These are phyloP conservation scores for Phymatotrichopsis omnivora DNA, from an alignment of 2,329 filamentous ascomycete genomes.

Conservation along the genomic window DNA sequence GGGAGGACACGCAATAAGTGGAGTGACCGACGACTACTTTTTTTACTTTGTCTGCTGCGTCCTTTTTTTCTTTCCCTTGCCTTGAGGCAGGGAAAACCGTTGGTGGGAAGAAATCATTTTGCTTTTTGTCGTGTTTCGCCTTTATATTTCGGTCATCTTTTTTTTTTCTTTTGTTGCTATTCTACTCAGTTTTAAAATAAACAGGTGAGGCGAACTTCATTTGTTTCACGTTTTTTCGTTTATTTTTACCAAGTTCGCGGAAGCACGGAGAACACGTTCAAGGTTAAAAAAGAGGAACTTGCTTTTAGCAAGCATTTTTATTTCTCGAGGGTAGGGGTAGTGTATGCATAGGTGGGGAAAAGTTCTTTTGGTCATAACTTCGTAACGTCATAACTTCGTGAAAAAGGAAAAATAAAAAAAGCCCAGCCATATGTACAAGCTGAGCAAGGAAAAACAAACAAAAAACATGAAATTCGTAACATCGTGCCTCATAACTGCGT, in stretches of 20 bases:
- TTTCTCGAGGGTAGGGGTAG: constrained; percentile 11
- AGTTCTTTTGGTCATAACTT: constrained; percentile 22
- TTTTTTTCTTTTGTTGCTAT: no score
- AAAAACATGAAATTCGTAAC: constrained; percentile 22
- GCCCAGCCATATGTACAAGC: no score
- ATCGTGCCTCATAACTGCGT: constrained; percentile 16
- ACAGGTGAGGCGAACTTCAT: constrained; percentile 20
- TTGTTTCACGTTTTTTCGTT: constrained; percentile 11
- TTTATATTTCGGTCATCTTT: no score
- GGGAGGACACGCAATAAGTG: no score
- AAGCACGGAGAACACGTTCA: constrained; percentile 24
- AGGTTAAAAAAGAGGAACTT: constrained; percentile 17
- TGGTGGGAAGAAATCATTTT: no score
- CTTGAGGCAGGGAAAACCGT: no score
- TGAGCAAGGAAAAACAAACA: no score
- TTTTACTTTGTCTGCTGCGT: no score
- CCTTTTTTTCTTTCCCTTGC: no score
- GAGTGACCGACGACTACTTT: no score
- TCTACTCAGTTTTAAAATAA: constrained; percentile 22
- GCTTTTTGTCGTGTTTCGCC: no score
- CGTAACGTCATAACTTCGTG: constrained; percentile 24
- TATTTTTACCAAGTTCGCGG: constrained; percentile 1
- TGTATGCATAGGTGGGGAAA: constrained; percentile 11
- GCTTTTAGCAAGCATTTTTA: constrained; percentile 18
- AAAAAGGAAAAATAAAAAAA: no score